A percentile compares a stretch with the other conserved stretches of the same genome.
Conservation (phyloP, 2,329 filamentous ascomycete genomes). For the Xylariomycetidae sp. region DNA sequence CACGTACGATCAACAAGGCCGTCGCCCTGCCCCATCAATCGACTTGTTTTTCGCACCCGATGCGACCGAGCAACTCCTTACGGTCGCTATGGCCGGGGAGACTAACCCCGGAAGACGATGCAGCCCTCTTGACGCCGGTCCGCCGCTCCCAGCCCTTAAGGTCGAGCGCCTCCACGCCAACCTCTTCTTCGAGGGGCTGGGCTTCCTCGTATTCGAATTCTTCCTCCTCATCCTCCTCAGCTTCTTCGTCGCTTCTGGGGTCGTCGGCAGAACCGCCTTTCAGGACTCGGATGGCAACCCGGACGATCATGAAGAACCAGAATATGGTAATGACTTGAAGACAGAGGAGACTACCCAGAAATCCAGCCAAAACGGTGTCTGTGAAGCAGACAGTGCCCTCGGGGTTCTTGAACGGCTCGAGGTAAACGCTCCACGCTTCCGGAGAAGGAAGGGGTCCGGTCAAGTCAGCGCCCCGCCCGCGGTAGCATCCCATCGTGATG, state of each 20-base stretch:
- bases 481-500: conserved; percentile 68
- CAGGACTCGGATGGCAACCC: conserved; percentile 75
- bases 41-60: conserved; percentile 75
- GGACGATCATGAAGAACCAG: conserved; percentile 87
- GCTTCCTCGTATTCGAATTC: conserved; percentile 50
- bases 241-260: conserved; percentile 80
- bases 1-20: too few relatives aligned
- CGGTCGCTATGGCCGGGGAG: conserved; percentile 66
- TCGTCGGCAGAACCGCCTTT: conserved; percentile 76
- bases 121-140: conserved; percentile 46
- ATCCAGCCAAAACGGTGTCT: conserved; percentile 64
- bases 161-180: conserved; percentile 66
- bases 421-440: conserved; percentile 52
- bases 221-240: conserved; percentile 52
- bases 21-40: too few relatives aligned
- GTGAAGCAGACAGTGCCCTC: conserved; percentile 77
- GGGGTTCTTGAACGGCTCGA: conserved; percentile 68
- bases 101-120: conserved; percentile 54
- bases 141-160: conserved; percentile 58
- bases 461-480: conserved; percentile 48
- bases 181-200: conserved; percentile 63
- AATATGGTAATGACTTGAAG: conserved; percentile 75
- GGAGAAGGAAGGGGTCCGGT: conserved; percentile 48
- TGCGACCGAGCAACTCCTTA: conserved; percentile 75
- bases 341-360: conserved; percentile 69